These are phyloP conservation scores for Saccharomycopsis sp. DNA, from an alignment of 805 yeast species.

Conservation along the genomic window DNA sequence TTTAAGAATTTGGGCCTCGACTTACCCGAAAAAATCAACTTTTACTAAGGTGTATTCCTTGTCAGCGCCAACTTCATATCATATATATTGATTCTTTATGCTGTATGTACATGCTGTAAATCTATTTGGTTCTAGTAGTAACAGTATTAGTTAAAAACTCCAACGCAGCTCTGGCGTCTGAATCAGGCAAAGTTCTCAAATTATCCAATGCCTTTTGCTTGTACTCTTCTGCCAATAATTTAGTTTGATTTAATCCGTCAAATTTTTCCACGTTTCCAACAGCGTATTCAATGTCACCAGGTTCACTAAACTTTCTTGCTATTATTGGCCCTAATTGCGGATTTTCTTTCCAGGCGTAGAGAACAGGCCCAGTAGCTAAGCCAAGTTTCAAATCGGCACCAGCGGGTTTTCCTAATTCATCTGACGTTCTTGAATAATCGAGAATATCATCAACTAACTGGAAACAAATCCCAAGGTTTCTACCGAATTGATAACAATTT, in stretches of 20 bases:
- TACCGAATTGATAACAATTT: slow-evolving; percentile 82
- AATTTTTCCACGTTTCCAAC: slow-evolving; percentile 62
- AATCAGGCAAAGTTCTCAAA: slow-evolving; percentile 70
- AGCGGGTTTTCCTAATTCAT: slow-evolving; percentile 86
- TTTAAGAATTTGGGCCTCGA: too few relatives aligned
- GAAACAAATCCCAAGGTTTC: slow-evolving; percentile 90
- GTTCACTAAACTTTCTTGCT: slow-evolving; percentile 68
- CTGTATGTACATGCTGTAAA: too few relatives aligned
- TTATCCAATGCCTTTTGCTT: slow-evolving; percentile 69
- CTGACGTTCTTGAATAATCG: slow-evolving; percentile 86
- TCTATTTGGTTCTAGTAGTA: slow-evolving; percentile 67
- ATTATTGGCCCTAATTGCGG: slow-evolving; percentile 83
- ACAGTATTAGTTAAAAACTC: slow-evolving; percentile 78
- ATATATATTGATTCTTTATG: too few relatives aligned
- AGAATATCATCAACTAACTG: slow-evolving; percentile 95
- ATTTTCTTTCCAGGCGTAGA: slow-evolving; percentile 87
- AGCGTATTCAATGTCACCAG: slow-evolving; percentile 84
- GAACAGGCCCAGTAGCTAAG: slow-evolving; percentile 92
- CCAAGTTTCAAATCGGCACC: slow-evolving; percentile 94
- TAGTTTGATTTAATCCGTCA: slow-evolving; percentile 71
- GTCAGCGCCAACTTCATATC: too few relatives aligned
- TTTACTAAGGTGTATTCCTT: too few relatives aligned
- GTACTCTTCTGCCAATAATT: slow-evolving; percentile 68
- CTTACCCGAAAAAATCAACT: too few relatives aligned
- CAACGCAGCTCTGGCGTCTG: slow-evolving; percentile 83